Evolutionary conservation across 1,139 yeast species (phyloP).

Genomic region (Lodderomyces orthopsilosis): DNA sequence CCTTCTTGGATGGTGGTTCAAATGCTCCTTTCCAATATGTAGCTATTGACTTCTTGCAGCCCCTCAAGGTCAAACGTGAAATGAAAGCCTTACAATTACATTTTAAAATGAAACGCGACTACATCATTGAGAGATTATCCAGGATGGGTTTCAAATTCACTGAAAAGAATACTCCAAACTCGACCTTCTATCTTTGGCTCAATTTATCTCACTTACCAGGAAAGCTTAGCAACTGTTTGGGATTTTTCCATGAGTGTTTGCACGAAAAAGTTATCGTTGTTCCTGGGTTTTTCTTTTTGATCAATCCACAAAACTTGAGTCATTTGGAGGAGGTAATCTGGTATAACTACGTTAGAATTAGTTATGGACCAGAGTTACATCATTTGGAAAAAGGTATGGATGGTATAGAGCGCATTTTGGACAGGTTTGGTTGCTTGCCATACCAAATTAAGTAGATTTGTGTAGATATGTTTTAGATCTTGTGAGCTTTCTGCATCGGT

Average conservation of each 20-base stretch:
- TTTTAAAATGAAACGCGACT: conserved; percentile 61
- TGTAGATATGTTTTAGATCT: not conserved
- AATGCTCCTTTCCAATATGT: conserved; percentile 66
- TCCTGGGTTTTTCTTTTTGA: conserved; percentile 66
- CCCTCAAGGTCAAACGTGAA: conserved; percentile 49
- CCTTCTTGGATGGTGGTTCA: conserved; percentile 64
- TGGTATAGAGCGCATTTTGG: conserved; percentile 58
- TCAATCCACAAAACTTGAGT: conserved; percentile 63
- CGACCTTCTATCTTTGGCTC: conserved; percentile 66
- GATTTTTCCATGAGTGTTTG: conserved; percentile 67
- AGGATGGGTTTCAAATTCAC: conserved; percentile 59
- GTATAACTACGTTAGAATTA: conserved; percentile 61
- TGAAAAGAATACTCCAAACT: conserved; percentile 49
- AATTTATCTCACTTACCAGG: conserved; percentile 59
- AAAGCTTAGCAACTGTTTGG: conserved; percentile 58
- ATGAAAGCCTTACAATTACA: conserved; percentile 62
- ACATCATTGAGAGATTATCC: conserved; percentile 49
- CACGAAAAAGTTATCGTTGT: conserved; percentile 64
- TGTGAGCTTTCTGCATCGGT: not conserved
- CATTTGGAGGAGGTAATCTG: conserved; percentile 61
- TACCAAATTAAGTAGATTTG: conserved; percentile 19
- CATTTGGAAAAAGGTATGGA: conserved; percentile 62
- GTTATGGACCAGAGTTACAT: conserved; percentile 63
- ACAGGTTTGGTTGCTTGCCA: conserved; percentile 44
- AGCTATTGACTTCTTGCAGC: conserved; percentile 57